These are phyloP conservation scores for Fusarium praegraminearum DNA, from an alignment of 2,329 filamentous ascomycete species.

Conservation along the genomic window DNA sequence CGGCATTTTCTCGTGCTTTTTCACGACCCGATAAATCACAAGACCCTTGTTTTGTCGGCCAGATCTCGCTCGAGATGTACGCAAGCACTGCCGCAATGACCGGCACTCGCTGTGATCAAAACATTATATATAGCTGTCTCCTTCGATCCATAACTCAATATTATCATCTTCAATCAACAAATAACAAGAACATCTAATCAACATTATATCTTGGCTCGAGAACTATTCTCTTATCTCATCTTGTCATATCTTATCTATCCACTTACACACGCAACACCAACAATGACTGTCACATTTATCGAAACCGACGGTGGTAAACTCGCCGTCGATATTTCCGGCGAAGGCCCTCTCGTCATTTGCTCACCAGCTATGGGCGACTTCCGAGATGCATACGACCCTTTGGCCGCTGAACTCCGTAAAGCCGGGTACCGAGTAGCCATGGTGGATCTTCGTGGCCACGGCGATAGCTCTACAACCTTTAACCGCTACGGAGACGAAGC, in stretches of 20 bases:
- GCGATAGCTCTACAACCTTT: slow-evolving; percentile 25
- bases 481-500: slow-evolving; percentile 28
- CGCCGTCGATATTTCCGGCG: slow-evolving; percentile 23
- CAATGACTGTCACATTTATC: slow-evolving; percentile 27
- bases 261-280: neutral
- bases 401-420: slow-evolving; percentile 12
- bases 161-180: neutral
- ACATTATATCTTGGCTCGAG: neutral
- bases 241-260: neutral
- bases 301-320: slow-evolving; percentile 35
- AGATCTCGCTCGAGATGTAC: neutral
- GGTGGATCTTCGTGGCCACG: slow-evolving; percentile 34
- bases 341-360: slow-evolving; percentile 32
- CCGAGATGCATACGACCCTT: slow-evolving; percentile 22
- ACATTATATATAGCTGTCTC: neutral
- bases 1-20: slow-evolving; percentile 29
- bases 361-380: slow-evolving; percentile 35
- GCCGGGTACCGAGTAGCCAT: slow-evolving; percentile 25
- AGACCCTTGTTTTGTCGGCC: neutral
- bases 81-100: neutral
- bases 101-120: neutral
- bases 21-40: neutral
- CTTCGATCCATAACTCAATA: rapidly evolving
- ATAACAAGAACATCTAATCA: rapidly evolving
- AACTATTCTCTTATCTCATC: neutral